Percentiles rank a stretch among this genome's conserved stretches.
Evolutionary conservation across 2,329 filamentous ascomycete species (phyloP).

Genomic region (Ampelomyces quisqualis): DNA sequence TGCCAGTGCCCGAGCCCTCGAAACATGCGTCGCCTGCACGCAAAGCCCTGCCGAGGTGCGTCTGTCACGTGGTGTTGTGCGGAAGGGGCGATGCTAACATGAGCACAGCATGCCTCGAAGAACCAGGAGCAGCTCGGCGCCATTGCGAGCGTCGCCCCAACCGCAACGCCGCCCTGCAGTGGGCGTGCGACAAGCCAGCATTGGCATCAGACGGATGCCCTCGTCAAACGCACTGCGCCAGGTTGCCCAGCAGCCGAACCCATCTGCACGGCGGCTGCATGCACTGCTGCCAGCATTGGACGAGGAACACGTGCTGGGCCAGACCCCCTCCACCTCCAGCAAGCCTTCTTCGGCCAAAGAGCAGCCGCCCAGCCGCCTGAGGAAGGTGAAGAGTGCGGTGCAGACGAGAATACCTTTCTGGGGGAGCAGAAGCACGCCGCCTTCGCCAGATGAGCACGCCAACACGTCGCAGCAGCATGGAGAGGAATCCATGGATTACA

Average conservation of each 20-base stretch:
- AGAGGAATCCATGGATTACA: conserved; percentile 51
- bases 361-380: conserved; percentile 24
- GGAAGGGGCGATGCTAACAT: conserved; percentile 20
- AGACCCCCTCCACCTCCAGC: conserved; percentile 20
- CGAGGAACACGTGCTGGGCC: conserved; percentile 29
- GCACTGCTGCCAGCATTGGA: conserved; percentile 34
- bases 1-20: conserved; percentile 31
- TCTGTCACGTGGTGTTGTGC: neutral
- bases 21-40: conserved; percentile 21
- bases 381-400: conserved; percentile 33
- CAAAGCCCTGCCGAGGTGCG: conserved; percentile 23
- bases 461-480: conserved; percentile 4
- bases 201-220: conserved; percentile 40
- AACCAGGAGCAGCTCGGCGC: conserved; percentile 33
- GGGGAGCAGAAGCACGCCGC: conserved; percentile 19
- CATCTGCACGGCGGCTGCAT: conserved; percentile 24
- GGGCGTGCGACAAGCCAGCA: conserved; percentile 37
- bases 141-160: conserved; percentile 18
- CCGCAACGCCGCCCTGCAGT: conserved; percentile 29
- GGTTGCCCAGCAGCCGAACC: conserved; percentile 20
- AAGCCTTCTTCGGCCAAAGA: conserved; percentile 14
- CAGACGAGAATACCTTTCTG: conserved; percentile 32
- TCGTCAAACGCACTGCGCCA: conserved; percentile 28
- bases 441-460: neutral
- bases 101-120: conserved; percentile 18